Base-by-base conservation (phyloP, 2,329 filamentous ascomycete species). In the Hypoxylon sp. region DNA sequence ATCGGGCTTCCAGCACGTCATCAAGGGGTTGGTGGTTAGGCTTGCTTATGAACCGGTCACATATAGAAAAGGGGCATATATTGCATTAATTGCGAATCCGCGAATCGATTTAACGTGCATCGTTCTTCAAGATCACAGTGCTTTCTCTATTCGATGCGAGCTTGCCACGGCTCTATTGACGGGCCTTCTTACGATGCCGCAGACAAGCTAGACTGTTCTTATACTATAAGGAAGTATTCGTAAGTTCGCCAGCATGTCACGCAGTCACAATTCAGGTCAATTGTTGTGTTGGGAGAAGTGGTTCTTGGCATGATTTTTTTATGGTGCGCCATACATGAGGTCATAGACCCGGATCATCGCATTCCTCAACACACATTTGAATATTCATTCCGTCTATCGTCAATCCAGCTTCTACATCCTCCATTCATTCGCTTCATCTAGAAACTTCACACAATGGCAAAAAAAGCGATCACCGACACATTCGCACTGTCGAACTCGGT, bases 401-500 rank as follows among this genome's bases (percentile, higher is more conserved):
- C 11, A 10, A 10, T 34, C 32, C 8, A 34, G 32, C 32, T 34
- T 10, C 11, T 15, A 11, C 32, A 34, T 10, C 13, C 17, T 5
- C n/a, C 17, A 19, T 15, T 41, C 10, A 13, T 8, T 19, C 11
- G n/a, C n/a, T 6, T 2, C 17, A 10, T 19, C 37, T 41, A 41
- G 37, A 4, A 19, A n/a, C 13, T 3, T 15, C 10, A 24, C 13
- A 15, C 19, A 47, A 47, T 47, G 44, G 22, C 44, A 5, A 47
- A 47, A 28, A 24, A 20, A 24, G 10, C 44, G 11, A 47, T 87
- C 62, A 77, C 79, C 20, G 82, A 84, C 62, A 77, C 78, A 20
- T 73, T 87, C 39, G 75, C 82, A 43, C 80, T 88, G 39, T 78
- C 79, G 30, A 84, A 84, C 59, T 82, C 81, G 52, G 69, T 75